A percentile compares a stretch with the other conserved stretches of the same genome.
Evolutionary conservation across 108 stramenopile genomes (phyloP).

Genomic region (Fragilaria crotonensis): DNA sequence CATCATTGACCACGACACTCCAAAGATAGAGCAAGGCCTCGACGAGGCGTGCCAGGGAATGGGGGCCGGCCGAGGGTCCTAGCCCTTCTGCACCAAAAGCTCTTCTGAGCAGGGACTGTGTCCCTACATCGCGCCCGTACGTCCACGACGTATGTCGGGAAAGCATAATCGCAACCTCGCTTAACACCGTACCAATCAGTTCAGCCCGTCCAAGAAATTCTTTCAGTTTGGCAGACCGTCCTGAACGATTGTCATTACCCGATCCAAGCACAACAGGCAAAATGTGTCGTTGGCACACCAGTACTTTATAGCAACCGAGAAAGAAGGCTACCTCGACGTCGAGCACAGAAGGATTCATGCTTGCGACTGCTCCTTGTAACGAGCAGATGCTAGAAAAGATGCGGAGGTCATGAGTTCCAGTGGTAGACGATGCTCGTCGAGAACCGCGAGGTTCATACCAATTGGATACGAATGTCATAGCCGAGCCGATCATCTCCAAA

Average conservation of each 20-base stretch:
- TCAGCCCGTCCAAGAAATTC: constrained; percentile 26
- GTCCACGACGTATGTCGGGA: constrained; percentile 37
- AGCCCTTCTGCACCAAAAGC: background rate
- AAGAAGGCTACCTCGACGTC: constrained; percentile 20
- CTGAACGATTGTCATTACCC: constrained; percentile 25
- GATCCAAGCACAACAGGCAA: constrained; percentile 18
- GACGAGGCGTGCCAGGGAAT: background rate
- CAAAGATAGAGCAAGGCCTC: constrained; percentile 39
- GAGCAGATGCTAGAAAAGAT: background rate
- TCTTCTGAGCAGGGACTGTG: constrained; percentile 22
- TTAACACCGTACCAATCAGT: constrained; percentile 30
- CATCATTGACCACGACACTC: constrained; percentile 30
- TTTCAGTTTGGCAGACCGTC: constrained; percentile 27
- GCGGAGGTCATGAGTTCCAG: background rate
- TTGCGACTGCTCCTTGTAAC: background rate
- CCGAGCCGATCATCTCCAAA: background rate
- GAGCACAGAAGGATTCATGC: background rate
- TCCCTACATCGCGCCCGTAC: constrained; percentile 13
- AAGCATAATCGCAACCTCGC: constrained; percentile 40
- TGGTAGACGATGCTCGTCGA: background rate
- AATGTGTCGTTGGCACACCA: constrained; percentile 10
- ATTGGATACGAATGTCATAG: background rate
- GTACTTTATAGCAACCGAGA: constrained; percentile 13
- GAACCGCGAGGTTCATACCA: background rate
- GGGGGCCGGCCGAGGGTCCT: background rate